Evolutionary conservation across 352 stramenopile species (phyloP).

Genomic region (Phytophthora kernoviae): DNA sequence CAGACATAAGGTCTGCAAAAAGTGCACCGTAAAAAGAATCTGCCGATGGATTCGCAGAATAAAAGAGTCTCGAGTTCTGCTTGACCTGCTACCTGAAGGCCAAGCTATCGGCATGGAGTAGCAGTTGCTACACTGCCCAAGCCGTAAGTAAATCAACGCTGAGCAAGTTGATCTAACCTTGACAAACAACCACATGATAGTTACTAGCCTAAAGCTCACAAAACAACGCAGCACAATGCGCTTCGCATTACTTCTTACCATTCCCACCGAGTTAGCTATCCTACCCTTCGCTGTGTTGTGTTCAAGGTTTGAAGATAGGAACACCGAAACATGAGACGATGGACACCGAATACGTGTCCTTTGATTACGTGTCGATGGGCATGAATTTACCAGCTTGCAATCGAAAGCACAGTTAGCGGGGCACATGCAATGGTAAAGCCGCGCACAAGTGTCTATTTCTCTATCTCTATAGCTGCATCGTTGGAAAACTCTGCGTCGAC

Average conservation of each 20-base stretch:
- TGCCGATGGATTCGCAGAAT: conserved; percentile 39
- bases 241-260: neutral
- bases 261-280: neutral
- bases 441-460: neutral
- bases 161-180: conserved; percentile 3
- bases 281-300: neutral
- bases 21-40: conserved; percentile 57
- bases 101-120: conserved; percentile 53
- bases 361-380: no score
- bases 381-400: no score
- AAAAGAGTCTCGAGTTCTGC: conserved; percentile 64
- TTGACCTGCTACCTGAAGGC: conserved; percentile 60
- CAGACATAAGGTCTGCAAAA: conserved; percentile 44
- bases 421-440: no score
- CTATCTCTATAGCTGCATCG: neutral
- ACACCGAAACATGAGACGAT: no score
- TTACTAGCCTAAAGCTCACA: conserved; percentile 18
- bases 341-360: no score
- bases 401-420: no score
- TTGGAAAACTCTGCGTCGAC: neutral
- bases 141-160: neutral
- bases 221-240: neutral
- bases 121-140: conserved; percentile 39
- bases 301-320: no score
- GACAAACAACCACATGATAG: conserved; percentile 18